Conservation (phyloP, 2,329 filamentous ascomycete genomes). For the Ceratocystiopsis sp. region DNA sequence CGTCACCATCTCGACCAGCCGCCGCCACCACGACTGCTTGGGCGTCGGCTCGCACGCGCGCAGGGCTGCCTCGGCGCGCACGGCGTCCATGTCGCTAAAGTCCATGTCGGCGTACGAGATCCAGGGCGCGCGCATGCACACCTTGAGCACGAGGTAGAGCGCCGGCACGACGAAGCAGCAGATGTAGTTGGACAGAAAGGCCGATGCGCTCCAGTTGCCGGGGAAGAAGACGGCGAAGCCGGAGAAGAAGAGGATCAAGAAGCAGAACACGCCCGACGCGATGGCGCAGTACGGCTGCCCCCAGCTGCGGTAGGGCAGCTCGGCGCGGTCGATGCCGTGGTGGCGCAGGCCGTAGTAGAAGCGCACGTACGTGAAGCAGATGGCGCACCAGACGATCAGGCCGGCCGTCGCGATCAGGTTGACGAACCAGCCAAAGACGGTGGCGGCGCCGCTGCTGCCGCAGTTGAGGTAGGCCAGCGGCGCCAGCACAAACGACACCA, state of each 20-base stretch:
- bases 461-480: constrained; percentile 43
- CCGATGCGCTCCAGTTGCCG: no score
- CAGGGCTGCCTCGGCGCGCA: not conserved
- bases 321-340: constrained; percentile 41
- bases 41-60: not conserved
- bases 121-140: constrained; percentile 42
- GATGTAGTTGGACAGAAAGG: no score
- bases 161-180: constrained; percentile 29
- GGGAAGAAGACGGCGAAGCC: no score
- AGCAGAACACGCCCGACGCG: no score
- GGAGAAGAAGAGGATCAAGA: no score
- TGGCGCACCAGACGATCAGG: constrained; percentile 34
- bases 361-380: constrained; percentile 46
- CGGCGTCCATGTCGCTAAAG: constrained; percentile 1
- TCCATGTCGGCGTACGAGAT: constrained; percentile 17
- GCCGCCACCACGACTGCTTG: no score
- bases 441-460: constrained; percentile 44
- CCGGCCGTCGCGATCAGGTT: constrained; percentile 28
- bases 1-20: no score
- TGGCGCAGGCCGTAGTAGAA: constrained; percentile 39
- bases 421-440: constrained; percentile 49
- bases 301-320: constrained; percentile 47
- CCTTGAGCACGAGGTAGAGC: constrained; percentile 36
- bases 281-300: constrained; percentile 32
- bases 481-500: constrained; percentile 34